These are phyloP conservation scores for Exophiala sideris DNA, from an alignment of 2,329 filamentous ascomycete species.

Conservation along the genomic window DNA sequence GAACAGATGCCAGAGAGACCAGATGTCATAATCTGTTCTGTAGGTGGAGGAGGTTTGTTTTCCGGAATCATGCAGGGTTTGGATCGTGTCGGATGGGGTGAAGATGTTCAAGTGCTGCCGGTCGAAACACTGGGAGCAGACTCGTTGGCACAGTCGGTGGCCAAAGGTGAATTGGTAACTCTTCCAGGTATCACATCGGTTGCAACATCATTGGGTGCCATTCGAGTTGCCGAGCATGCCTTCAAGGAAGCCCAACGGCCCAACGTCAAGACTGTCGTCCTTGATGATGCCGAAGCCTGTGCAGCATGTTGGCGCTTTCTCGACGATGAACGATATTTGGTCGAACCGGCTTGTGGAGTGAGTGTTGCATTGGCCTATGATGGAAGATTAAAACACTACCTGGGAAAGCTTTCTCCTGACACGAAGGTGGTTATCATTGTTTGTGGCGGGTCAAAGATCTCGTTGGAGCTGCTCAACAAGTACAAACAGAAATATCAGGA, in stretches of 20 bases:
- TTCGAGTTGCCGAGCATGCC: constrained; percentile 64
- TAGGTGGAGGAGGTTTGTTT: constrained; percentile 77
- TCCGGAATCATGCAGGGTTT: constrained; percentile 72
- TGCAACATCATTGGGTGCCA: constrained; percentile 71
- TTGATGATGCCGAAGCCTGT: constrained; percentile 75
- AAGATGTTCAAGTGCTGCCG: constrained; percentile 57
- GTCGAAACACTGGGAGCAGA: constrained; percentile 75
- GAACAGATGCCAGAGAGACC: constrained; percentile 47
- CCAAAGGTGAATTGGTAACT: constrained; percentile 55
- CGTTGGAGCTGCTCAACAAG: constrained; percentile 53
- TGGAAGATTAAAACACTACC: constrained; percentile 18
- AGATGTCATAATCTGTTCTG: constrained; percentile 71
- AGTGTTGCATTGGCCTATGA: constrained; percentile 53
- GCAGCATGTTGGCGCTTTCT: constrained; percentile 72
- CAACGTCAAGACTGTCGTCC: constrained; percentile 58
- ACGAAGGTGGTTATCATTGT: constrained; percentile 80
- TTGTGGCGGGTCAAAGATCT: constrained; percentile 73
- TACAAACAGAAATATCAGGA: constrained; percentile 14
- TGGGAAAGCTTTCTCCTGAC: constrained; percentile 31
- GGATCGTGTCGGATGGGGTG: constrained; percentile 32
- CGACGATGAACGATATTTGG: constrained; percentile 75
- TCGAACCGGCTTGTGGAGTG: constrained; percentile 83
- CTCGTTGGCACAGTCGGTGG: constrained; percentile 62
- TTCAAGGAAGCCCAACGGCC: constrained; percentile 60
- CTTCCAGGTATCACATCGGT: constrained; percentile 70